Conservation (phyloP, 257 asterid genomes). For the Solanum neorickii region DNA sequence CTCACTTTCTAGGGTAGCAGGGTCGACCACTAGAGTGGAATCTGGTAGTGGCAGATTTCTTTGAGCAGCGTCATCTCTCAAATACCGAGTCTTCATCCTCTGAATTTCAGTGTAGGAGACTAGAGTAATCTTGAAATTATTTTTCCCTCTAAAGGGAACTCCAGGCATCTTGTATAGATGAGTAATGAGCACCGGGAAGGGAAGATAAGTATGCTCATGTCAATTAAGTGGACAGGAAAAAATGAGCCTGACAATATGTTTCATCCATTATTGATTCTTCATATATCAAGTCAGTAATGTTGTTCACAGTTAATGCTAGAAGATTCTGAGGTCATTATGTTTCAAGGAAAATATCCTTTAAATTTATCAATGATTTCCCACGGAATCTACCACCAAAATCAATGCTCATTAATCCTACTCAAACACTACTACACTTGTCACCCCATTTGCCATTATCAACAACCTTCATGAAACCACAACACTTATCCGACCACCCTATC, state of each 20-base stretch:
- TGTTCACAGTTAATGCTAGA: neutral
- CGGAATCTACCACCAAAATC: neutral
- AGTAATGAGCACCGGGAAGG: too few species aligned
- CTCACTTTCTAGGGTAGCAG: too few species aligned
- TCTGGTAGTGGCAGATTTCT: too few species aligned
- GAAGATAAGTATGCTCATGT: neutral
- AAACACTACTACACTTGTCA: neutral
- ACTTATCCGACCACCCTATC: neutral
- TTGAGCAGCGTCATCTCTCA: too few species aligned
- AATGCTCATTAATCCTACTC: neutral
- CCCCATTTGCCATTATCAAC: neutral
- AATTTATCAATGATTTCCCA: neutral
- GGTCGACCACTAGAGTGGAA: too few species aligned
- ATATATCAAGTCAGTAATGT: neutral
- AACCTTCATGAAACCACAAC: neutral
- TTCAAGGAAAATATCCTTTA: neutral
- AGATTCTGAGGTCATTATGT: neutral
- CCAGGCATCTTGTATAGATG: too few species aligned
- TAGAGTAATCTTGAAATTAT: too few species aligned
- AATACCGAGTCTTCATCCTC: too few species aligned
- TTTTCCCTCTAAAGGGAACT: too few species aligned
- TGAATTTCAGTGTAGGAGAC: too few species aligned
- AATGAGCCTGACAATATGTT: neutral
- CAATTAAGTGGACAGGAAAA: neutral
- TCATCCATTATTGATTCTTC: neutral